Conservation (phyloP, 305 asterid species). For the Ajuga reptans region DNA sequence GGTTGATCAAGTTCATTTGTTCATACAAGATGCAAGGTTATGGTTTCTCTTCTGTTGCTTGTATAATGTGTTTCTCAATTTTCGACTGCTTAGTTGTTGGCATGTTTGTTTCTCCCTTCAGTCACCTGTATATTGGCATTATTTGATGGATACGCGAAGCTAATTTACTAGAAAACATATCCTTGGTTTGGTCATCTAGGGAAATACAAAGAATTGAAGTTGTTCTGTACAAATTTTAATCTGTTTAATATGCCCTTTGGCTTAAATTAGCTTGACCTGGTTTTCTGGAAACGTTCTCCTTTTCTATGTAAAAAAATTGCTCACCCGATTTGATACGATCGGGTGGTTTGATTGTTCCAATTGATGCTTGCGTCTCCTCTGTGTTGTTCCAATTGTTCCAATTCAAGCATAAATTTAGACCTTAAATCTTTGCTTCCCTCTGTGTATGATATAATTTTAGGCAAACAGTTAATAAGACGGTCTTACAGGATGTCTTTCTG, state of each 20-base stretch:
- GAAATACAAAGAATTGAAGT: background rate
- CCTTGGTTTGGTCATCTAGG: background rate
- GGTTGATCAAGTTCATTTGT: background rate
- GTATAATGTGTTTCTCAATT: background rate
- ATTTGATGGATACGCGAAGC: no score
- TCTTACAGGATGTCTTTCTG: no score
- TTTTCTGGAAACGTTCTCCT: background rate
- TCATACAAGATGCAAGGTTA: background rate
- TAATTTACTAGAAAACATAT: no score
- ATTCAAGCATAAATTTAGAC: background rate
- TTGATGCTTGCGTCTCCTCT: background rate
- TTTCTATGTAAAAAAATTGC: background rate
- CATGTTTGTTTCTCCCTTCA: background rate
- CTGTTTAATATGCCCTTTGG: background rate
- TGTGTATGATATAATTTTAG: background rate
- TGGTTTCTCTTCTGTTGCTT: background rate
- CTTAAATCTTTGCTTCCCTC: background rate
- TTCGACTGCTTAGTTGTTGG: background rate
- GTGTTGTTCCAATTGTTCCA: no score
- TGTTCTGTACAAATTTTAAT: background rate
- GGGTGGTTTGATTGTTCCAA: background rate
- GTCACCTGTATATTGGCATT: no score
- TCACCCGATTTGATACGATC: background rate
- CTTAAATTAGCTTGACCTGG: background rate
- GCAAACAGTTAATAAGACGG: no score